phyloP scores from a whole-genome alignment of 208 protist species.

The Herpetomonas samuelpessoai region DNA sequence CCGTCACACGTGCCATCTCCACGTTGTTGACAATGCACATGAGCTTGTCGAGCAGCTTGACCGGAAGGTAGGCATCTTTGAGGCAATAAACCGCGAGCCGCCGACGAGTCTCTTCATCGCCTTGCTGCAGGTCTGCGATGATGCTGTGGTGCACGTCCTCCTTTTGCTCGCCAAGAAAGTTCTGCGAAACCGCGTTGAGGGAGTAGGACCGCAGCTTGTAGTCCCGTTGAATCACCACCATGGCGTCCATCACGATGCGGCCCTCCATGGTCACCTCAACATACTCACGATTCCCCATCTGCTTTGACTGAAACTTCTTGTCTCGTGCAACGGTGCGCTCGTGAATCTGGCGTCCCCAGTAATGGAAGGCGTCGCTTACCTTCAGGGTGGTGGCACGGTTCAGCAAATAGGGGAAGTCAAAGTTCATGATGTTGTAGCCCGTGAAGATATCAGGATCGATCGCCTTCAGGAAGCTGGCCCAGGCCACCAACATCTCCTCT shows the following conservation, averaged over 20 bases:
- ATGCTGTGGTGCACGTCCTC: constrained; percentile 99
- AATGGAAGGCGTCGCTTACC: constrained; percentile 85
- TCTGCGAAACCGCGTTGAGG: constrained; percentile 98
- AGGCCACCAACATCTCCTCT: constrained; percentile 92
- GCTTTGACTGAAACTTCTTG: constrained; percentile 96
- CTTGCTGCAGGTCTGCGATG: constrained; percentile 96
- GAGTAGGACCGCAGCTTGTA: constrained; percentile 99
- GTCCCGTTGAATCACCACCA: constrained; percentile 97
- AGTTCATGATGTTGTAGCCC: constrained; percentile 99
- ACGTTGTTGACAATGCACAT: constrained; percentile 99
- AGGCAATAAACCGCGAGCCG: constrained; percentile 99
- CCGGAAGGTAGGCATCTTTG: constrained; percentile 96
- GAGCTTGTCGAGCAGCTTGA: constrained; percentile 98
- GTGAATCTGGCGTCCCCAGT: constrained; percentile 89
- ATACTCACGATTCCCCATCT: constrained; percentile 97
- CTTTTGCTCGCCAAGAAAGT: constrained; percentile 99
- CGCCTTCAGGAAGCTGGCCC: constrained; percentile 75
- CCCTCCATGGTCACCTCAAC: constrained; percentile 98
- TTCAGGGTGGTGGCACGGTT: constrained; percentile 92
- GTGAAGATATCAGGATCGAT: constrained; percentile 96
- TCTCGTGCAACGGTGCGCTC: constrained; percentile 91
- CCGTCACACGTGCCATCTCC: constrained; percentile 99
- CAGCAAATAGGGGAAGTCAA: constrained; percentile 99
- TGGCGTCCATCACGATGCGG: constrained; percentile 97
- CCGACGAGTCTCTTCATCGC: constrained; percentile 95